These are phyloP conservation scores for Saccharomyces hybrid DNA, from an alignment of 1,139 yeast genomes.

Conservation along the genomic window DNA sequence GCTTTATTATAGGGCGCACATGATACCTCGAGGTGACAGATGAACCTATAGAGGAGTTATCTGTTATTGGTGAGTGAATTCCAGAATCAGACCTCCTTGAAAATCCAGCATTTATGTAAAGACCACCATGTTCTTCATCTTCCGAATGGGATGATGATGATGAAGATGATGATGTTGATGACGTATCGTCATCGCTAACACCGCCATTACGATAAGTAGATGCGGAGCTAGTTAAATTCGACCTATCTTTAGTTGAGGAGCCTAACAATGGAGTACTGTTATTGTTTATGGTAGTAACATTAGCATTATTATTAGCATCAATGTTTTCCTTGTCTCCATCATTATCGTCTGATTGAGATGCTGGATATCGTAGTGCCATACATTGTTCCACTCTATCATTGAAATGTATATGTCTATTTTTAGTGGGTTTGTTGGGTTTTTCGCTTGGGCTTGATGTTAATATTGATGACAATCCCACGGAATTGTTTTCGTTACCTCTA, in stretches of 20 bases:
- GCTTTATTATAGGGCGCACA: conserved; percentile 50
- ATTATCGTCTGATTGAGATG: conserved; percentile 17
- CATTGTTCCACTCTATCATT: conserved; percentile 92
- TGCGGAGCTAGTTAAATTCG: neutral
- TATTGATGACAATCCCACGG: conserved; percentile 9
- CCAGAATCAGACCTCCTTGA: conserved; percentile 23
- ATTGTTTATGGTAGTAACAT: neutral
- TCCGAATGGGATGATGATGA: conserved; percentile 29
- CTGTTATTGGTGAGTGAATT: conserved; percentile 21
- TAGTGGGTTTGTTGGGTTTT: conserved; percentile 24
- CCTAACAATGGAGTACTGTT: neutral
- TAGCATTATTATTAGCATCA: conserved; percentile 14
- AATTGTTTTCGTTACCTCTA: neutral
- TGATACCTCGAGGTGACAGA: conserved; percentile 19
- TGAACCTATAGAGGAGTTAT: conserved; percentile 31
- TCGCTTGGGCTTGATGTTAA: conserved; percentile 9
- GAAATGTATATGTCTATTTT: conserved; percentile 66
- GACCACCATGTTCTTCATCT: conserved; percentile 32
- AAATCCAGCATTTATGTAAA: conserved; percentile 31
- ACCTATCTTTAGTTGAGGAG: neutral
- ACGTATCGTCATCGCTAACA: conserved; percentile 14
- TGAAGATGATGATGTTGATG: neutral
- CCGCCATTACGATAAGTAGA: conserved; percentile 4
- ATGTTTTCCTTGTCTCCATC: conserved; percentile 17
- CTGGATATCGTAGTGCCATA: conserved; percentile 49